These are phyloP conservation scores for Barbatosphaeria neglecta DNA, from an alignment of 495 filamentous ascomycete genomes.

Conservation along the genomic window DNA sequence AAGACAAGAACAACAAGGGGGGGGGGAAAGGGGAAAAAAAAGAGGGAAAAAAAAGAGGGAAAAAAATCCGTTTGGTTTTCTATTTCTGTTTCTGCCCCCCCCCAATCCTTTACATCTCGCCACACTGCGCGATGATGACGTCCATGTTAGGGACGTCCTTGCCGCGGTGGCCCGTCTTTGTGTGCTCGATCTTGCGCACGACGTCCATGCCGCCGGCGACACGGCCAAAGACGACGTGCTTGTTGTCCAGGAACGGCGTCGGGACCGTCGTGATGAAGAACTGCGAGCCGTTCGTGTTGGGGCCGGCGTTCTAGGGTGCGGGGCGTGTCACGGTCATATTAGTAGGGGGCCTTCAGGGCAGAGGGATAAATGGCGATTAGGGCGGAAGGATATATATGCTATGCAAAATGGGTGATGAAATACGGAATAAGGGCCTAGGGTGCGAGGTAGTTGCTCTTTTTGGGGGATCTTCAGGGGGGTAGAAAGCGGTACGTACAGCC, in stretches of 20 bases:
- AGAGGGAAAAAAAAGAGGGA: not conserved
- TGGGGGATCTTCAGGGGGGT: too few species aligned
- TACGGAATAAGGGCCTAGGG: too few species aligned
- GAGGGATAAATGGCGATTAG: too few species aligned
- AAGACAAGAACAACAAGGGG: too few species aligned
- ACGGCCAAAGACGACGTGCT: conserved; percentile 92
- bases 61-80: too few species aligned
- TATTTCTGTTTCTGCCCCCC: too few species aligned
- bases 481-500: conserved; percentile 53
- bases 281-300: conserved; percentile 89
- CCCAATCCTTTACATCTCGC: conserved; percentile 72
- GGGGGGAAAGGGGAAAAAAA: too few species aligned
- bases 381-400: too few species aligned
- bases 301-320: conserved; percentile 64
- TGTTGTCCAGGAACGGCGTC: conserved; percentile 81
- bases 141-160: conserved; percentile 77
- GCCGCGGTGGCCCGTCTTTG: conserved; percentile 57
- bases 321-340: not conserved
- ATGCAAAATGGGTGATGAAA: too few species aligned
- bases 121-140: conserved; percentile 76
- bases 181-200: conserved; percentile 75
- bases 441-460: too few species aligned
- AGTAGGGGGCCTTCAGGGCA: too few species aligned
- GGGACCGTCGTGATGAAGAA: conserved; percentile 91
- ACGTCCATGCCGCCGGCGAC: conserved; percentile 87